Conservation (phyloP, 345 rosid species). For the Camelina sativa region DNA sequence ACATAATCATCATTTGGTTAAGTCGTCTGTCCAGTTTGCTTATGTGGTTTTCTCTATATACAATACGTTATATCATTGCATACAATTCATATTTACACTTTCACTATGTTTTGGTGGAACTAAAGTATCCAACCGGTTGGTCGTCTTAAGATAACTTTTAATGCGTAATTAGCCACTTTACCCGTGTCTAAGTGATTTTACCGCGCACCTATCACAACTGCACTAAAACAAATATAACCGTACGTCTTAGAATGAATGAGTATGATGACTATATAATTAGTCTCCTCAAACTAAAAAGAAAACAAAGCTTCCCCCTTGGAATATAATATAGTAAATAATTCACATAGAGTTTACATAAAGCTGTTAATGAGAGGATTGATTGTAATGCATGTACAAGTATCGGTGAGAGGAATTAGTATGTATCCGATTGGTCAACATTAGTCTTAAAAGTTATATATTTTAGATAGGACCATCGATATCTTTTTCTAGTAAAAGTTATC, state of each 20-base stretch:
- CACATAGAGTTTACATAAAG: conserved; percentile 25
- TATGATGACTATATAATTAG: too few species aligned
- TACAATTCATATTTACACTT: not conserved
- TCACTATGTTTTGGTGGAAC: not conserved
- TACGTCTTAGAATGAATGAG: not conserved
- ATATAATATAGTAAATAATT: not conserved
- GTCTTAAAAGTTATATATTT: not conserved
- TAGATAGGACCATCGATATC: not conserved
- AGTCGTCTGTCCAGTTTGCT: not conserved
- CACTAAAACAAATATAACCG: not conserved
- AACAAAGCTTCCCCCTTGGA: not conserved
- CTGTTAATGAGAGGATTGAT: conserved; percentile 4
- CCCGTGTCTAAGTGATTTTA: not conserved
- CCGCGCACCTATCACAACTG: not conserved
- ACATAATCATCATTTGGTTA: conserved; percentile 21
- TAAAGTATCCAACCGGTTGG: not conserved
- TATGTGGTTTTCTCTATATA: conserved; percentile 1
- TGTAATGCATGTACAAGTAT: conserved; percentile 16
- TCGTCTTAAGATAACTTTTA: not conserved
- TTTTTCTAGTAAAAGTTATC: not conserved
- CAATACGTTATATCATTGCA: not conserved
- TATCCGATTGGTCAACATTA: not conserved
- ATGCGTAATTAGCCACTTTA: not conserved
- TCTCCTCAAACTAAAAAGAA: not conserved
- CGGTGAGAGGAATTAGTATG: not conserved